Base-by-base conservation (phyloP, 768 basidiomycete species). In the Suillus brevipes region DNA sequence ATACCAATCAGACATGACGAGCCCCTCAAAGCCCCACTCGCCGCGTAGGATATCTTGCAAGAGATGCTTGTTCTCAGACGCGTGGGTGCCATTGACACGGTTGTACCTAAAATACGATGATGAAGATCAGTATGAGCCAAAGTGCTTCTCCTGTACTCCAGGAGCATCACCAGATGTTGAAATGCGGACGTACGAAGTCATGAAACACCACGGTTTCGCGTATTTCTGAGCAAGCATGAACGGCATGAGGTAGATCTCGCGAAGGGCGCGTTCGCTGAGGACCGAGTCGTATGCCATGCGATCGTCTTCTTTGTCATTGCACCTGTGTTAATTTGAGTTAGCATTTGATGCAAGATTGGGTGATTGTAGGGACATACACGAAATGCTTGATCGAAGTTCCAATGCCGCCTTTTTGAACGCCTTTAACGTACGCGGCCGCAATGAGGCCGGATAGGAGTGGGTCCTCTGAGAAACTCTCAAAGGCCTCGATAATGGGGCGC, bases 1-100 rank as follows among this genome's bases (percentile, higher is more conserved):
- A 28, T 74, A 90, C 92, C 92, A 95, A 73, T 94, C 92, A 65
- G 89, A 90, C 90, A 94, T 93, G 64, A 90, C 79, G 78, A 86
- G 73, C 3, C 89, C 89, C n/a, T 88, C 79, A 68, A 84, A 90
- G 47, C 84, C 83, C 91, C 92, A 93, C 71, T 93, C 92, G 18
- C 83, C 83, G 12, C 90, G 81, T 2, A 92, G 79, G 56, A 92
- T 82, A 20, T 88, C 82, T 23, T 80, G 79, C 18, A 94, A 73
- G 31, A 94, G 75, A 64, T 79, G 74, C 5, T 77, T 77, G 71
- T 88, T 87, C 77, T 94, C 91, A 1, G 87, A 87, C 18, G 80
- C 85, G 68, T 92, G 91, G 0, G 79, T 83, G 3, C 92, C 92
- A 66, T 94, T 93, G 50, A 94, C 84, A 62, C 89, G 88, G 74